A percentile compares a stretch with the other conserved stretches of the same genome.
These are phyloP conservation scores for Gracilaria gracilis DNA, from an alignment of 23 red algal genomes.

Conservation along the genomic window DNA sequence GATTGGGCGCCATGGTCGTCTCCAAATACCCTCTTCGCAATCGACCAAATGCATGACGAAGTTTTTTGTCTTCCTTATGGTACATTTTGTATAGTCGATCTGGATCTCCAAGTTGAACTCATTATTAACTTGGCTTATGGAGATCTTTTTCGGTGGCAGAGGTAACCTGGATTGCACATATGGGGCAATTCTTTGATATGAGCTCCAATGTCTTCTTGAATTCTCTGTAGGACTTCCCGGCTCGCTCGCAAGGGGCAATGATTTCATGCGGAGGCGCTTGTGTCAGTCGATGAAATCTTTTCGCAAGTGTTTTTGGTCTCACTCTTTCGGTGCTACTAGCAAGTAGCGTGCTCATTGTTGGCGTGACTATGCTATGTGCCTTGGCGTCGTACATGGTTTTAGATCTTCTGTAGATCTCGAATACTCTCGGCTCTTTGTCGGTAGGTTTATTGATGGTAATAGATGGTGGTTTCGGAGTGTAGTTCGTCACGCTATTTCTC, in stretches of 20 bases:
- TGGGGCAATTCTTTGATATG: background rate
- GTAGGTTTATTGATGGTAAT: background rate
- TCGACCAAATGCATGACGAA: slow-evolving; percentile 13
- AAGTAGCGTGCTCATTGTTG: background rate
- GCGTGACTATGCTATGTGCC: background rate
- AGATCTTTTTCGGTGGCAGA: slow-evolving; percentile 5
- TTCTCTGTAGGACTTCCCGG: background rate
- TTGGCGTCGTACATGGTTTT: background rate
- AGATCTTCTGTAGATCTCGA: background rate
- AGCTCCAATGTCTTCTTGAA: background rate
- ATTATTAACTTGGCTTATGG: too few species aligned
- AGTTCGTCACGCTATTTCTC: background rate
- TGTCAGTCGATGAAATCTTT: background rate
- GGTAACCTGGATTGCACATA: slow-evolving; percentile 9
- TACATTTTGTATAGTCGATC: background rate
- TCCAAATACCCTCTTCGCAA: slow-evolving; percentile 6
- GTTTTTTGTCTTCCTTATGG: background rate
- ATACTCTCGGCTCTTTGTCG: background rate
- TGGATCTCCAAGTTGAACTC: slow-evolving; percentile 8
- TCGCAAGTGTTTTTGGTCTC: slow-evolving; percentile 2
- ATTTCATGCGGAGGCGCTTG: too few species aligned
- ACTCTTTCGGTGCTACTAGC: background rate
- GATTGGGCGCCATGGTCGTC: background rate
- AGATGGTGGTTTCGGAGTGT: background rate
- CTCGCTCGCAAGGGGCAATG: background rate